Evolutionary conservation across 306 rosid genomes (phyloP).

Genomic region (Quercus bicolor): DNA sequence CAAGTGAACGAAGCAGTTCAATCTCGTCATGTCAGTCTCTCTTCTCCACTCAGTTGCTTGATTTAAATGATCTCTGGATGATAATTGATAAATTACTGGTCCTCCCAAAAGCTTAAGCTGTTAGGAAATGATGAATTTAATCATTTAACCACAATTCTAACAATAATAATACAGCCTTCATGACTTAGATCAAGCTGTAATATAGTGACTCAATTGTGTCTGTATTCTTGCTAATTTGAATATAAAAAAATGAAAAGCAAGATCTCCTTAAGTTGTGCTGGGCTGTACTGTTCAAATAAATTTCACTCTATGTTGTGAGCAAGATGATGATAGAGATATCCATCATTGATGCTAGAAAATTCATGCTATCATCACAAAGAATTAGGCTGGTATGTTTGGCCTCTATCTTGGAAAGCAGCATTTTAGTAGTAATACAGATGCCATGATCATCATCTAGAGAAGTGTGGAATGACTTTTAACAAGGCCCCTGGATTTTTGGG

Average conservation of each 20-base stretch:
- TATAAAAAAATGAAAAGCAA: neutral
- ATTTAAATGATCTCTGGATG: constrained; percentile 5
- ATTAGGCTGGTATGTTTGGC: neutral
- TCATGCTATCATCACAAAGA: neutral
- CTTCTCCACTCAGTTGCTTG: constrained; percentile 17
- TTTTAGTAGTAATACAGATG: neutral
- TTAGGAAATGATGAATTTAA: too few species aligned
- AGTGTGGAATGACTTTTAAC: neutral
- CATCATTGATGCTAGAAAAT: neutral
- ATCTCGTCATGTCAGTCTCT: constrained; percentile 84
- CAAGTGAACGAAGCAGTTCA: constrained; percentile 91
- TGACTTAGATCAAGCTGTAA: constrained; percentile 10
- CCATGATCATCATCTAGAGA: neutral
- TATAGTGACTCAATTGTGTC: neutral
- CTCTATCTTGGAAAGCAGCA: neutral
- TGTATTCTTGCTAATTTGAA: neutral
- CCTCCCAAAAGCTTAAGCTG: too few species aligned
- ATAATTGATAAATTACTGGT: too few species aligned
- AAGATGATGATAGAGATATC: neutral
- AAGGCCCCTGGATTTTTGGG: neutral
- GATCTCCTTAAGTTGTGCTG: neutral
- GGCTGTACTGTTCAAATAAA: neutral
- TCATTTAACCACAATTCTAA: too few species aligned
- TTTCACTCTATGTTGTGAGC: neutral
- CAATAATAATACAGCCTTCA: constrained; percentile 3